Evolutionary conservation across 148 eudicot genomes (phyloP).

Genomic region (Rhododendron henanense): DNA sequence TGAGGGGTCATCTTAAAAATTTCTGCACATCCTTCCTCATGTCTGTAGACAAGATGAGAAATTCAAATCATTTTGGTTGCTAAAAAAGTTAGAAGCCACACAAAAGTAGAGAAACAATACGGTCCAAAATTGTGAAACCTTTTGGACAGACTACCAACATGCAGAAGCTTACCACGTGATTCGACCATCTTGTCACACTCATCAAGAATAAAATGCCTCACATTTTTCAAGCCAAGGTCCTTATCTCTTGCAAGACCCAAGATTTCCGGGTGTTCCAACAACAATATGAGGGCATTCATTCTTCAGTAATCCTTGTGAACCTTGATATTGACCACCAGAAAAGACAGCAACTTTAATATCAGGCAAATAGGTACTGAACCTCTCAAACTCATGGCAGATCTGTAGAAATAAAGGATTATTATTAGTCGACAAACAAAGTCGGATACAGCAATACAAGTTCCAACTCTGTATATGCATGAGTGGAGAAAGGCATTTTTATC

Average conservation of each 20-base stretch:
- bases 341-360: conserved; percentile 56
- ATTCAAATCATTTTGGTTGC: neutral
- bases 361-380: conserved; percentile 51
- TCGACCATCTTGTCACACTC: conserved; percentile 65
- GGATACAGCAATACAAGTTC: neutral
- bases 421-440: neutral
- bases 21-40: conserved; percentile 44
- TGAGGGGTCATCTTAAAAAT: conserved; percentile 43
- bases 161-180: conserved; percentile 41
- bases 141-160: neutral
- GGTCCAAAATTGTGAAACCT: neutral
- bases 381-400: conserved; percentile 56
- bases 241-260: conserved; percentile 52
- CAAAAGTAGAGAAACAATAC: neutral
- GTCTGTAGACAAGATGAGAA: conserved; percentile 15
- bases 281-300: conserved; percentile 65
- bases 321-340: conserved; percentile 57
- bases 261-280: conserved; percentile 59
- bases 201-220: conserved; percentile 62
- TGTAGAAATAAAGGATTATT: conserved; percentile 11
- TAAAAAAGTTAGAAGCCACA: neutral
- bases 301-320: conserved; percentile 50
- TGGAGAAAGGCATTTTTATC: neutral
- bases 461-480: neutral
- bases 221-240: conserved; percentile 47